phyloP scores from a whole-genome alignment of 495 filamentous ascomycete species.

The Hamigera avellanea region DNA sequence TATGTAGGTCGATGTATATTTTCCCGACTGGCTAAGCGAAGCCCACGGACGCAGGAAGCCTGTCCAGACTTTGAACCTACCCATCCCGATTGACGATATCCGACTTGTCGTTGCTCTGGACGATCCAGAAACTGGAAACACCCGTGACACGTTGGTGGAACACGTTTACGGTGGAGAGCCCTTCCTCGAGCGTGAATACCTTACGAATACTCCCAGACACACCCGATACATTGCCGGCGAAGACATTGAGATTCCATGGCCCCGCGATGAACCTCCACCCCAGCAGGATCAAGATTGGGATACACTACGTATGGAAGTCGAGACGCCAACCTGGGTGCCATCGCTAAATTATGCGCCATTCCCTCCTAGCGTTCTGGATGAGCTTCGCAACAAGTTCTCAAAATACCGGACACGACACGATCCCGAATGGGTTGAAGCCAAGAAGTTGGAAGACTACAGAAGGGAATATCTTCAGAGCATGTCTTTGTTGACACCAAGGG shows the following conservation, averaged over 20 bases:
- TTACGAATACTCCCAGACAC: slow-evolving; percentile 23
- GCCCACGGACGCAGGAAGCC: slow-evolving; percentile 26
- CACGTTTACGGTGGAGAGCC: slow-evolving; percentile 39
- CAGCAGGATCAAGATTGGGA: slow-evolving; percentile 47
- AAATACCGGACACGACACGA: slow-evolving; percentile 77
- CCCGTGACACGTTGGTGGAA: slow-evolving; percentile 62
- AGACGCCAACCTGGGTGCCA: slow-evolving; percentile 63
- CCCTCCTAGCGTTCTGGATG: slow-evolving; percentile 67
- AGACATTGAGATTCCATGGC: slow-evolving; percentile 63
- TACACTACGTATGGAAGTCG: slow-evolving; percentile 65
- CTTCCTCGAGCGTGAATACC: slow-evolving; percentile 19
- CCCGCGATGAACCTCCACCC: slow-evolving; percentile 29
- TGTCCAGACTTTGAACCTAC: slow-evolving; percentile 32
- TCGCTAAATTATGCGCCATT: slow-evolving; percentile 67
- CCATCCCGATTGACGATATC: slow-evolving; percentile 55
- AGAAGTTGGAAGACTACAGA: slow-evolving; percentile 43
- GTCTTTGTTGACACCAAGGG: slow-evolving; percentile 37
- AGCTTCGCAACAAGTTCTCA: slow-evolving; percentile 76
- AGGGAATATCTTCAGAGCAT: slow-evolving; percentile 42
- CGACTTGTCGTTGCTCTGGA: slow-evolving; percentile 68
- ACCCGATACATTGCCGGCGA: slow-evolving; percentile 32
- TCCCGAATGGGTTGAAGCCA: slow-evolving; percentile 41
- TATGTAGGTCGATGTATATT: slow-evolving; percentile 41
- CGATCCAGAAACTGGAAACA: slow-evolving; percentile 48
- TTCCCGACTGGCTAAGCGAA: slow-evolving; percentile 42